Percentiles rank a stretch among this genome's conserved stretches.
Evolutionary conservation across 352 stramenopile species (phyloP).

Genomic region (Globisporangium cystogenes): DNA sequence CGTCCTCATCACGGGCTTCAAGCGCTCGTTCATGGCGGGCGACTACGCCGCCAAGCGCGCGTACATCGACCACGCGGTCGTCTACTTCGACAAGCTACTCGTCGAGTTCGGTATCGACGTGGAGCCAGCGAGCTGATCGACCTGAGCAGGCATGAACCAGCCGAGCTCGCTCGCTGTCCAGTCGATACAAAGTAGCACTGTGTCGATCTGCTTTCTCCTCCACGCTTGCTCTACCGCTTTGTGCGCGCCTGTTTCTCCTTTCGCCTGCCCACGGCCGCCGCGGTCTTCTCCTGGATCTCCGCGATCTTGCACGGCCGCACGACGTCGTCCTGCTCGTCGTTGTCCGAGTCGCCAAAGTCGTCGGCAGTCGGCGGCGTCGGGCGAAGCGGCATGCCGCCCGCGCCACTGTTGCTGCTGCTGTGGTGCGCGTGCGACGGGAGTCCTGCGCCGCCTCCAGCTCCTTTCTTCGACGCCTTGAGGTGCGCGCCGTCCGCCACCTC

Average conservation of each 20-base stretch:
- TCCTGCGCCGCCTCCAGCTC: neutral
- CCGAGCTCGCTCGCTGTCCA: too few relatives aligned
- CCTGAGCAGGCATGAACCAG: too few relatives aligned
- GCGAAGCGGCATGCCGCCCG: constrained; percentile 22
- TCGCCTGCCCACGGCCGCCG: constrained; percentile 43
- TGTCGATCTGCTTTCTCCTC: neutral
- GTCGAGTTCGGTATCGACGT: constrained; percentile 62
- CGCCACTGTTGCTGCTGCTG: neutral
- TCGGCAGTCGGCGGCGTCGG: constrained; percentile 53
- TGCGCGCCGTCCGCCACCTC: constrained; percentile 10
- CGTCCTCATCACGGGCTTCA: constrained; percentile 83
- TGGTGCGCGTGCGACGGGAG: neutral
- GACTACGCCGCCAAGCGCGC: constrained; percentile 70
- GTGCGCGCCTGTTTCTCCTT: constrained; percentile 65
- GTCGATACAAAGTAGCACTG: too few relatives aligned
- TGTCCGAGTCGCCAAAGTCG: constrained; percentile 73
- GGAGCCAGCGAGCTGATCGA: too few relatives aligned
- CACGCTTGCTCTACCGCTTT: constrained; percentile 22
- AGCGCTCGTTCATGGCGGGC: constrained; percentile 80
- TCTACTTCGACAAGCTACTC: constrained; percentile 82
- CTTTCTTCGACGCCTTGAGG: constrained; percentile 20
- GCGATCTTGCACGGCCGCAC: constrained; percentile 66
- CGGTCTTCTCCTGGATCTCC: constrained; percentile 79
- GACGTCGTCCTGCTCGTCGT: constrained; percentile 63
- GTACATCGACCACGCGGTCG: constrained; percentile 83